Evolutionary conservation across 2,329 filamentous ascomycete species (phyloP).

Genomic region (Neonectria coccinea): DNA sequence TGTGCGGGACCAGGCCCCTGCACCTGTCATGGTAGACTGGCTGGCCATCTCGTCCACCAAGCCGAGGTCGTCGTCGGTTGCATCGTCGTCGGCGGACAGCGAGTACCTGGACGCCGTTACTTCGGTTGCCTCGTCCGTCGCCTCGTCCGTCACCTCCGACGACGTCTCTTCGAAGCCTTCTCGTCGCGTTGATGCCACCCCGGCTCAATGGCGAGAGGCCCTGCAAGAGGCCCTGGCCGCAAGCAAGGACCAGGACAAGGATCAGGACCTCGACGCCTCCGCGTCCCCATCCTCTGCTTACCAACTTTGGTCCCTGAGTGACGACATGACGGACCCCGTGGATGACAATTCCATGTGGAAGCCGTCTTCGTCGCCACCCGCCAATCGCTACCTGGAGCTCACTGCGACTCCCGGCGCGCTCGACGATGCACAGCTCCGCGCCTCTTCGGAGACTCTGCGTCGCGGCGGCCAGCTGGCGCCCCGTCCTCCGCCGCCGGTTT

Average conservation of each 20-base stretch:
- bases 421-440: slow-evolving; percentile 34
- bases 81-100: slow-evolving; percentile 31
- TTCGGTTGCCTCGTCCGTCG: slow-evolving; percentile 18
- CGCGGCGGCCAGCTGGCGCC: slow-evolving; percentile 35
- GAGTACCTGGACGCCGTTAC: slow-evolving; percentile 29
- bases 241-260: slow-evolving; percentile 27
- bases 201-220: slow-evolving; percentile 54
- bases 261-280: slow-evolving; percentile 20
- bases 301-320: slow-evolving; percentile 43
- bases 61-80: slow-evolving; percentile 37
- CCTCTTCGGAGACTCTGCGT: slow-evolving; percentile 40
- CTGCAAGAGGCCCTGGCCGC: slow-evolving; percentile 46
- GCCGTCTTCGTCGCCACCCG: slow-evolving; percentile 25
- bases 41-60: slow-evolving; percentile 38
- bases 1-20: slow-evolving; percentile 38
- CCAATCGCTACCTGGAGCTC: slow-evolving; percentile 37
- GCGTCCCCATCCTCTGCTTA: slow-evolving; percentile 36
- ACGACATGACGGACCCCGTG: slow-evolving; percentile 10
- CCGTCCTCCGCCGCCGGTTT: slow-evolving; percentile 40
- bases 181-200: slow-evolving; percentile 42
- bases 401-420: slow-evolving; percentile 34
- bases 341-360: slow-evolving; percentile 37
- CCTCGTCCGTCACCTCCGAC: slow-evolving; percentile 30
- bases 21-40: slow-evolving; percentile 37
- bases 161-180: slow-evolving; percentile 15